Evolutionary conservation across 306 rosid genomes (phyloP), one percentile per base, ranked within the genome.

Genomic region (Cajanus cajan): DNA sequence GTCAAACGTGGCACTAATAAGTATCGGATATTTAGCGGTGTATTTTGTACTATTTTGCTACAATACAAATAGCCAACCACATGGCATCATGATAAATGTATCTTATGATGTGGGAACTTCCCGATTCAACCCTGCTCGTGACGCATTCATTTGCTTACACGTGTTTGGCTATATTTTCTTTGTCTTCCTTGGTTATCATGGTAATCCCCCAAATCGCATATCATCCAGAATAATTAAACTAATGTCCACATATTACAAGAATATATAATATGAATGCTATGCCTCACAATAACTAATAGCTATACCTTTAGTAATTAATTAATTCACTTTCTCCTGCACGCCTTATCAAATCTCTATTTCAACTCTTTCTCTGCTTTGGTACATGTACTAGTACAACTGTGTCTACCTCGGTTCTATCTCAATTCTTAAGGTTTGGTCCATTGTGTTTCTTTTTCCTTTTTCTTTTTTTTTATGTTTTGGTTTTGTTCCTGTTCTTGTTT

Each of bases 391-490:
- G 74, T 25, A 19, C 63, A 24, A 18, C 62, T 24, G 12, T 58
- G 43, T 13, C 50, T 69, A 13, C 18, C 16, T 57, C 8, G 13
- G 45, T 37, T 47, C 40, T 5, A 52, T 64, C 82, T 34, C 65
- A 76, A 71, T 47, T 59, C 73, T 45, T 0, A 68, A 50, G 82
- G 87, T 80, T 52, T 15, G 73, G 41, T 54, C 19, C 25, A 6
- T 45, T 41, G 0, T 41, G n/a, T n/a, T n/a, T n/a, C n/a, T n/a
- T n/a, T n/a, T n/a, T n/a, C n/a, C n/a, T 50, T 68, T 13, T 6
- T 6, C 8, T 55, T 64, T 44, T 11, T 14, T n/a, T 36, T 2
- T 18, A 54, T 2, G 10, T 55, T 54, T 39, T 33, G 47, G 22
- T 39, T 12, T 39, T 52, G 15, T 15, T 50, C 65, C 48, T 71